A percentile compares a stretch with the other conserved stretches of the same genome.
phyloP scores from a whole-genome alignment of 805 yeast species.

The Ogataea dorogensis region DNA sequence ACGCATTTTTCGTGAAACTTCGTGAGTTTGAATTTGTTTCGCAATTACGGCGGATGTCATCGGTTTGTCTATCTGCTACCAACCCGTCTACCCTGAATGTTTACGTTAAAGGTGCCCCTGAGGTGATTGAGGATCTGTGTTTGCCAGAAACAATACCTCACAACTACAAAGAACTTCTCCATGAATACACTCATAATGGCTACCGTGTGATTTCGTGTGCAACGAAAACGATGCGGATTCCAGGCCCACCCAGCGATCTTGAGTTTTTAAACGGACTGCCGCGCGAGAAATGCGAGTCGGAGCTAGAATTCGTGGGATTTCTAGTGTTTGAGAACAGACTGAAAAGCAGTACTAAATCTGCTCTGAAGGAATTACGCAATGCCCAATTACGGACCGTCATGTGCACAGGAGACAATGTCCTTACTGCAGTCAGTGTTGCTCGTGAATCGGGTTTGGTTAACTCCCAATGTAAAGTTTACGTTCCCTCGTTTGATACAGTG shows the following conservation, averaged over 20 bases:
- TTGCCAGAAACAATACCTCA: slow-evolving; percentile 66
- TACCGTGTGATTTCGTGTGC: slow-evolving; percentile 96
- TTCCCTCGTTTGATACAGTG: slow-evolving; percentile 52
- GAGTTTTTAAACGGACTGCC: slow-evolving; percentile 46
- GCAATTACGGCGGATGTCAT: slow-evolving; percentile 86
- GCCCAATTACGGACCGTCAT: slow-evolving; percentile 83
- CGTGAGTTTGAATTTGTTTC: slow-evolving; percentile 81
- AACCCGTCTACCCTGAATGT: slow-evolving; percentile 37
- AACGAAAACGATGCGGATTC: slow-evolving; percentile 39
- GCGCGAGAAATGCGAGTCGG: slow-evolving; percentile 68
- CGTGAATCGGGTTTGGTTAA: slow-evolving; percentile 72
- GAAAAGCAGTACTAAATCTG: slow-evolving; percentile 63
- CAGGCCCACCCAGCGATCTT: slow-evolving; percentile 36
- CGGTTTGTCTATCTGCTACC: slow-evolving; percentile 52
- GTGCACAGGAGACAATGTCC: slow-evolving; percentile 97
- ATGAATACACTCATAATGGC: slow-evolving; percentile 89
- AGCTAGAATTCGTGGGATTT: slow-evolving; percentile 78
- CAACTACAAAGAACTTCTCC: slow-evolving; percentile 69
- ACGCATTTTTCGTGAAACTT: slow-evolving; percentile 37
- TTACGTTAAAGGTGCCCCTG: slow-evolving; percentile 96
- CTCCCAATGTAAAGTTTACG: slow-evolving; percentile 45
- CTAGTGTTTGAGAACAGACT: slow-evolving; percentile 90
- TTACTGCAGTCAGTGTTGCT: slow-evolving; percentile 93
- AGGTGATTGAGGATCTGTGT: slow-evolving; percentile 81
- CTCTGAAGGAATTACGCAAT: slow-evolving; percentile 54